phyloP scores from a whole-genome alignment of 2,329 filamentous ascomycete genomes.

The Aspergillus pseudoterreus region DNA sequence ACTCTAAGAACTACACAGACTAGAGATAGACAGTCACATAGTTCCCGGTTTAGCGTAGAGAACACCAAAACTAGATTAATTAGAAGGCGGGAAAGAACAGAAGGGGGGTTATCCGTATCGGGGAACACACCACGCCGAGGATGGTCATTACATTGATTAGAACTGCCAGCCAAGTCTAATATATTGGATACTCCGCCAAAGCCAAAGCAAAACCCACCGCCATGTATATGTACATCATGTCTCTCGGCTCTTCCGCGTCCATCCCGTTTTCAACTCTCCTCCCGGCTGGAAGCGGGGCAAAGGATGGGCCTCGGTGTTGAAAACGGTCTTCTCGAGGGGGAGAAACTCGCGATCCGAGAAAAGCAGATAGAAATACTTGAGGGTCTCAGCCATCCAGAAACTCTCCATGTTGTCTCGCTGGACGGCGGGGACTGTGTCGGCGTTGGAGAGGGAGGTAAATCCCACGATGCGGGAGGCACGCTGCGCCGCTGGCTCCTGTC shows the following conservation, averaged over 20 bases:
- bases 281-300: constrained; percentile 81
- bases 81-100: too few species aligned
- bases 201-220: background rate
- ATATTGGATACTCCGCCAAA: background rate
- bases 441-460: constrained; percentile 77
- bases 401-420: constrained; percentile 93
- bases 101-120: too few species aligned
- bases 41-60: too few species aligned
- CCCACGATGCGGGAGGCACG: constrained; percentile 47
- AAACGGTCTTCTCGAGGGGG: constrained; percentile 79
- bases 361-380: constrained; percentile 96
- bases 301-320: constrained; percentile 94
- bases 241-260: constrained; percentile 27
- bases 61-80: too few species aligned
- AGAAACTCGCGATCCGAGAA: constrained; percentile 82
- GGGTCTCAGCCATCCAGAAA: constrained; percentile 96
- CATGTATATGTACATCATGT: background rate
- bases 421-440: constrained; percentile 65
- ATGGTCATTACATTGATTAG: too few species aligned
- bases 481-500: background rate
- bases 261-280: constrained; percentile 39
- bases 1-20: too few species aligned
- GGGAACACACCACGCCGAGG: too few species aligned
- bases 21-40: too few species aligned
- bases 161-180: background rate